Percentiles rank a stretch among this genome's conserved stretches.
Conservation (phyloP, 495 filamentous ascomycete genomes). For the Aspergillus incahuasiensis region DNA sequence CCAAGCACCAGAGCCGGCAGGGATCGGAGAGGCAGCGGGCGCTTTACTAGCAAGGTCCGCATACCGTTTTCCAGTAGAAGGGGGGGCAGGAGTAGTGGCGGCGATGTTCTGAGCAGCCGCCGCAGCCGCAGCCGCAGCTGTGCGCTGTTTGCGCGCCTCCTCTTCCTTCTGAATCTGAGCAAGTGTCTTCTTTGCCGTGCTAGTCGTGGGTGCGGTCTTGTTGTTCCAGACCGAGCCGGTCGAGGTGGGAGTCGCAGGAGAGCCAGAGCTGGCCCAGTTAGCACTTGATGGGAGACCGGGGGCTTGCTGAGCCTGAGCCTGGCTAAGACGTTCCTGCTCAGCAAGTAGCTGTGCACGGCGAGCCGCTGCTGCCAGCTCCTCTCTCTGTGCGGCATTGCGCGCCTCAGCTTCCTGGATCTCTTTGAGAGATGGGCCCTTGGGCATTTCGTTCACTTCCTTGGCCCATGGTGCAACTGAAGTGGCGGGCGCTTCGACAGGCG, state of each 20-base stretch:
- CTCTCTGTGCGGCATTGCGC: constrained; percentile 83
- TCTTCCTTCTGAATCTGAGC: constrained; percentile 97
- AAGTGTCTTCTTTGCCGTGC: constrained; percentile 75
- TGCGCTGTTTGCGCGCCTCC: constrained; percentile 76
- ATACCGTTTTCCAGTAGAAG: constrained; percentile 76
- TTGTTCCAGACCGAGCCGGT: constrained; percentile 60
- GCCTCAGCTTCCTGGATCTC: constrained; percentile 97
- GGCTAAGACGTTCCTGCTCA: constrained; percentile 77
- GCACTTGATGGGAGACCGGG: constrained; percentile 82
- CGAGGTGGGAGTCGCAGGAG: constrained; percentile 54
- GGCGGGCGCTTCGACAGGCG: constrained; percentile 56
- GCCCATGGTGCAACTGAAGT: constrained; percentile 91
- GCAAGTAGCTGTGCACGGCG: constrained; percentile 63
- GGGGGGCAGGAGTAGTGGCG: constrained; percentile 43
- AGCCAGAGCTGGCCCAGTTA: constrained; percentile 79
- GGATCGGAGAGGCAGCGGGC: constrained; percentile 36
- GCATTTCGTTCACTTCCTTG: constrained; percentile 69
- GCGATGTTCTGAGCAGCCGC: constrained; percentile 27
- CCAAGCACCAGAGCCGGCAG: constrained; percentile 62
- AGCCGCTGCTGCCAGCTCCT: constrained; percentile 75
- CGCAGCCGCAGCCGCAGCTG: constrained; percentile 52
- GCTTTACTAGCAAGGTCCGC: constrained; percentile 89
- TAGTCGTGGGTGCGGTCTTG: constrained; percentile 47
- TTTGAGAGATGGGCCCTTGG: constrained; percentile 88
- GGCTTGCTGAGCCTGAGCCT: constrained; percentile 50